Conservation (phyloP, 208 protist species). For the Angomonas ambiguus region DNA sequence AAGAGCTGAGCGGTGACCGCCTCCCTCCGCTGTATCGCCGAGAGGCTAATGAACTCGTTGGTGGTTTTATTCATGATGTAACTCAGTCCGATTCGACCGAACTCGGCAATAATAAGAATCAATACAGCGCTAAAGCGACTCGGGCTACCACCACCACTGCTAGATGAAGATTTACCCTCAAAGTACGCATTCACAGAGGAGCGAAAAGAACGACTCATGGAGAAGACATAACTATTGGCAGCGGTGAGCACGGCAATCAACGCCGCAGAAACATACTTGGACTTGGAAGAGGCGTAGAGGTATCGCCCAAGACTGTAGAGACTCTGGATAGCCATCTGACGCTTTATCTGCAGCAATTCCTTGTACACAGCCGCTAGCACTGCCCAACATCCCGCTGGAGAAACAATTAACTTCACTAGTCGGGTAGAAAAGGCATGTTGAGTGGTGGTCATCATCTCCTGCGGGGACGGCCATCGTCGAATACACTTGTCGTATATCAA, state of each 20-base stretch:
- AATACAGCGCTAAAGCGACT: neutral
- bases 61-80: constrained; percentile 15
- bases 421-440: neutral
- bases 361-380: constrained; percentile 11
- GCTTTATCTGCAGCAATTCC: constrained; percentile 5
- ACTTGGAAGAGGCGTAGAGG: constrained; percentile 15
- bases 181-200: neutral
- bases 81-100: constrained; percentile 16
- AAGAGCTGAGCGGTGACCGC: constrained; percentile 51
- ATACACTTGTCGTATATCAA: constrained; percentile 17
- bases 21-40: constrained; percentile 43
- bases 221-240: constrained; percentile 17
- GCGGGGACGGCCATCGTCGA: constrained; percentile 10
- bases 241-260: constrained; percentile 20
- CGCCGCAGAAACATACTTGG: constrained; percentile 15
- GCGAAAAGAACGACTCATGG: constrained; percentile 10
- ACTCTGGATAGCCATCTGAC: constrained; percentile 13
- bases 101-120: constrained; percentile 21
- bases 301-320: constrained; percentile 23
- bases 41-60: constrained; percentile 32
- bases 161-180: neutral
- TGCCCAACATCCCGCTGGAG: constrained; percentile 16
- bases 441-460: neutral
- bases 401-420: neutral
- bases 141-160: no score